Conservation (phyloP, 1,139 yeast species). For the Hemisphaericaspora subhashii region DNA sequence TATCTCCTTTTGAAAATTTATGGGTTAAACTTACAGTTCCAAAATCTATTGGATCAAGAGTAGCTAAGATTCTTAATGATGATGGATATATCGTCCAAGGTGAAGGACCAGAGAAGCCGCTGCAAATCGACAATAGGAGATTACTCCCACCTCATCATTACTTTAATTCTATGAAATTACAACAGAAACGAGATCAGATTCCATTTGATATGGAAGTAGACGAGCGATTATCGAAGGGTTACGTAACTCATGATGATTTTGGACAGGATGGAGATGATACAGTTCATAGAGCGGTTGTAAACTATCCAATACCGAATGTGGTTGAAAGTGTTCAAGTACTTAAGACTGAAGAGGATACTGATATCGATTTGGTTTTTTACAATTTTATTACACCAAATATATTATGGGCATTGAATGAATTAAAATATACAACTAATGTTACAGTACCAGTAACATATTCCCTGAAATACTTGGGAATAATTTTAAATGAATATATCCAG, state of each 20-base stretch:
- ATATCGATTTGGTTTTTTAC: conserved; percentile 73
- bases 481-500: conserved; percentile 31
- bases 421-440: conserved; percentile 22
- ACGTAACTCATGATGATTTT: conserved; percentile 77
- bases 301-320: conserved; percentile 72
- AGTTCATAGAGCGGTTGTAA: conserved; percentile 60
- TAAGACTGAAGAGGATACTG: conserved; percentile 19
- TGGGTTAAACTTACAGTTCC: conserved; percentile 70
- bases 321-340: conserved; percentile 48
- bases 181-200: conserved; percentile 4
- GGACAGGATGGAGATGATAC: conserved; percentile 92
- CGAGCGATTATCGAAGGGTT: conserved; percentile 53
- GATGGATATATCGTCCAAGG: conserved; percentile 41
- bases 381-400: conserved; percentile 71
- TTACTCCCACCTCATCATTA: conserved; percentile 32
- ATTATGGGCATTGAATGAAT: conserved; percentile 50
- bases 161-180: neutral
- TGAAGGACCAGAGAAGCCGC: conserved; percentile 4
- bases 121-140: conserved; percentile 9
- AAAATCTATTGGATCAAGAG: conserved; percentile 43
- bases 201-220: conserved; percentile 1
- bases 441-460: conserved; percentile 29
- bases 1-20: conserved; percentile 80
- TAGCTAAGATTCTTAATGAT: conserved; percentile 52
- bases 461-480: conserved; percentile 31